Conservation (phyloP, 176 grass and related monocot genomes). For the Musa acuminata region DNA sequence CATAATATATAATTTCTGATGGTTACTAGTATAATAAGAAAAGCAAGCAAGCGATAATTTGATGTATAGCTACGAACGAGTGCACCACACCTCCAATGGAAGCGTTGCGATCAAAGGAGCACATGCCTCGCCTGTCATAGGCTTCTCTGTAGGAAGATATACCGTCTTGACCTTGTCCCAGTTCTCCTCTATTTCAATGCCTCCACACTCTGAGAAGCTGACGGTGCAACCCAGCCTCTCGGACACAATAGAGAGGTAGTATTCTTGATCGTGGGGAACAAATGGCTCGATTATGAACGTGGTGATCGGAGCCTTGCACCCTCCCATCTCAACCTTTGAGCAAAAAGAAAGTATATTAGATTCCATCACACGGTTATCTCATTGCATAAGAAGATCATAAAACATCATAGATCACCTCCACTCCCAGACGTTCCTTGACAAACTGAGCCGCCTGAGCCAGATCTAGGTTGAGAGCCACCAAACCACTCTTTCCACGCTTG, state of each 20-base stretch:
- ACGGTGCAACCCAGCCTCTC: slow-evolving; percentile 39
- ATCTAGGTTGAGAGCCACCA: slow-evolving; percentile 41
- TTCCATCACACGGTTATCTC: neutral
- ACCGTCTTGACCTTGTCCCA: slow-evolving; percentile 46
- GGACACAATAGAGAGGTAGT: slow-evolving; percentile 42
- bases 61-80: neutral
- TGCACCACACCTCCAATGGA: slow-evolving; percentile 30
- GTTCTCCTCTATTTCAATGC: slow-evolving; percentile 51
- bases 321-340: slow-evolving; percentile 41
- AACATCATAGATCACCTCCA: slow-evolving; percentile 21
- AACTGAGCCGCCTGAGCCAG: slow-evolving; percentile 31
- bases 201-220: slow-evolving; percentile 48
- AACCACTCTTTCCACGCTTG: slow-evolving; percentile 42
- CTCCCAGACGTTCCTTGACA: slow-evolving; percentile 33
- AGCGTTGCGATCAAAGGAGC: slow-evolving; percentile 43
- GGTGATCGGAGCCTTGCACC: slow-evolving; percentile 37
- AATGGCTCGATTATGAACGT: slow-evolving; percentile 46
- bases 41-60: neutral
- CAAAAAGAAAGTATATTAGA: neutral
- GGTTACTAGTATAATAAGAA: neutral
- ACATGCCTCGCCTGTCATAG: slow-evolving; percentile 30
- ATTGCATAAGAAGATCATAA: neutral
- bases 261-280: slow-evolving; percentile 39
- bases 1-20: neutral
- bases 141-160: slow-evolving; percentile 38